Evolutionary conservation across 345 rosid species (phyloP).

Genomic region (Punica granatum): DNA sequence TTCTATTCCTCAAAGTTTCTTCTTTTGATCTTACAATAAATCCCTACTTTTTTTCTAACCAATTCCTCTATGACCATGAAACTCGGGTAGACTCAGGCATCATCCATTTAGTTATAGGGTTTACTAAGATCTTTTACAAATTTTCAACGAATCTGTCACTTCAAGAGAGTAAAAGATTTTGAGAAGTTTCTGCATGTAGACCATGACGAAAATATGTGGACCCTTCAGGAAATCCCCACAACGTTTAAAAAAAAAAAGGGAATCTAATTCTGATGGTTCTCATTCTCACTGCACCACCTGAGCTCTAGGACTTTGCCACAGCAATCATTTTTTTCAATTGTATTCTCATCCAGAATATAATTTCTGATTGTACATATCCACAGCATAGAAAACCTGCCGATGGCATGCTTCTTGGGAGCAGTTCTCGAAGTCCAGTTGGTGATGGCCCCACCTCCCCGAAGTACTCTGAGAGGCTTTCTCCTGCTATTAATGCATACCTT

Average conservation of each 20-base stretch:
- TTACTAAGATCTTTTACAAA: too few relatives aligned
- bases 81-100: too few relatives aligned
- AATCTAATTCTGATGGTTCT: neutral
- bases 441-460: constrained; percentile 92
- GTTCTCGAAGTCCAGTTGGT: constrained; percentile 76
- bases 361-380: constrained; percentile 13
- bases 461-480: constrained; percentile 97
- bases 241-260: too few relatives aligned
- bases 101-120: too few relatives aligned
- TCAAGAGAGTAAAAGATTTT: neutral
- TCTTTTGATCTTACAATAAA: neutral
- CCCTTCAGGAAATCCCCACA: neutral
- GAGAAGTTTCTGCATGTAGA: neutral
- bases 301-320: neutral
- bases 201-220: neutral
- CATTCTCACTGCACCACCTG: neutral
- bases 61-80: neutral
- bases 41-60: neutral
- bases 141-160: too few relatives aligned
- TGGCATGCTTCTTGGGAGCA: constrained; percentile 80
- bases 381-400: constrained; percentile 92
- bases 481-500: constrained; percentile 82
- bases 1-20: neutral
- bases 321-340: neutral
- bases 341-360: neutral